A percentile compares a stretch with the other conserved stretches of the same genome.
phyloP scores from a whole-genome alignment of 225 moss, liverwort and hornwort genomes.

The Anthoceros angustus region DNA sequence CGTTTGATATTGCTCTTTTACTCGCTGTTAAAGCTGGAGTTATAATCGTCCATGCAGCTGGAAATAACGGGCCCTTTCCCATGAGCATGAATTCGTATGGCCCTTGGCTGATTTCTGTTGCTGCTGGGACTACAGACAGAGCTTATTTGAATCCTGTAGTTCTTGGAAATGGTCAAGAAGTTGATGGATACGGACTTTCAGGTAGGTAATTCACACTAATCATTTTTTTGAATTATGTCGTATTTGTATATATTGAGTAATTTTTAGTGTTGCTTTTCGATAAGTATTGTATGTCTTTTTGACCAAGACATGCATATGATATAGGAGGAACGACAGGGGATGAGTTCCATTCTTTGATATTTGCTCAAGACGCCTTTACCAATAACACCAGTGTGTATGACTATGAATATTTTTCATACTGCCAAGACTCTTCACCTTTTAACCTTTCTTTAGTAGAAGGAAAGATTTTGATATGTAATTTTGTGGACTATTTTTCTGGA shows the following conservation, averaged over 20 bases:
- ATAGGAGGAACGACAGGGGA: conserved; percentile 64
- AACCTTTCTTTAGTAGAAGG: conserved; percentile 35
- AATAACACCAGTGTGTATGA: conserved; percentile 51
- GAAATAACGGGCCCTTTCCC: conserved; percentile 81
- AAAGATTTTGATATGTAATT: conserved; percentile 77
- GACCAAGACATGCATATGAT: not conserved
- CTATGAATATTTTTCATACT: conserved; percentile 79
- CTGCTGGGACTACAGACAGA: conserved; percentile 63
- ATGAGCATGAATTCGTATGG: conserved; percentile 88
- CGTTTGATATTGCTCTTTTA: conserved; percentile 76
- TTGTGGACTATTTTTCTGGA: conserved; percentile 82
- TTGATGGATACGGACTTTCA: conserved; percentile 64
- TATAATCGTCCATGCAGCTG: conserved; percentile 75
- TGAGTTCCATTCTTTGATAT: conserved; percentile 37
- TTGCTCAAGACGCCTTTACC: conserved; percentile 61
- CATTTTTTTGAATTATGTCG: not conserved
- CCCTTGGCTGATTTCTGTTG: conserved; percentile 84
- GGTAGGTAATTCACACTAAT: no score
- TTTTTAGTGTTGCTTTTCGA: not conserved
- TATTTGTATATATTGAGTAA: not conserved
- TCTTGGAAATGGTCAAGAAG: conserved; percentile 28
- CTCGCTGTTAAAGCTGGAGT: conserved; percentile 81
- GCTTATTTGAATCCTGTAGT: conserved; percentile 53
- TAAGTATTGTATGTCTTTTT: not conserved
- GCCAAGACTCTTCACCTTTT: conserved; percentile 68